Conservation (phyloP, 2,329 filamentous ascomycete genomes). For the Elsinoe necatrix region DNA sequence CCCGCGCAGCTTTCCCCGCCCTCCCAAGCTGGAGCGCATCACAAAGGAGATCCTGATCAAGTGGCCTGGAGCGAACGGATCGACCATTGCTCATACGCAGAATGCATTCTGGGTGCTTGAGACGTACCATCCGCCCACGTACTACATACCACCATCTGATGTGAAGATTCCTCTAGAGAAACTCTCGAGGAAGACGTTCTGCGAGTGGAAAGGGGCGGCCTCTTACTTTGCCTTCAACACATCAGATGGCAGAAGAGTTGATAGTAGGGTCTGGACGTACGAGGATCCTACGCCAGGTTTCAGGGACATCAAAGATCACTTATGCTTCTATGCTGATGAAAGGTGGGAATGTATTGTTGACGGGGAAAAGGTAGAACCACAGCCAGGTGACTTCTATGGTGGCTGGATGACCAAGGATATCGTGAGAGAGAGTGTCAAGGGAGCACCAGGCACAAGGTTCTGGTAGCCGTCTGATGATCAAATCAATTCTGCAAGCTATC, state of each 20-base stretch:
- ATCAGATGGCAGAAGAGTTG: conserved; percentile 36
- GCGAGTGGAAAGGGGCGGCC: conserved; percentile 54
- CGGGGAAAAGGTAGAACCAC: conserved; percentile 50
- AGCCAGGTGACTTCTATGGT: conserved; percentile 56
- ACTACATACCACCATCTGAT: conserved; percentile 49
- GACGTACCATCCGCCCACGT: conserved; percentile 55
- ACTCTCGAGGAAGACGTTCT: conserved; percentile 43
- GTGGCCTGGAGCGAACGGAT: conserved; percentile 45
- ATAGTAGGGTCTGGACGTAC: conserved; percentile 53
- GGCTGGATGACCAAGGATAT: conserved; percentile 57
- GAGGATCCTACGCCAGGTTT: conserved; percentile 46
- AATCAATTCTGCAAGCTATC: neutral
- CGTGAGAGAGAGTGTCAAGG: conserved; percentile 42
- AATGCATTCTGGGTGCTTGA: conserved; percentile 55
- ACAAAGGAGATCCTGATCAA: conserved; percentile 37
- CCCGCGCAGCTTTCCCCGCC: conserved; percentile 51
- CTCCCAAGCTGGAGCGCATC: conserved; percentile 40
- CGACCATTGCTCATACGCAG: conserved; percentile 50
- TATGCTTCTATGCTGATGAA: conserved; percentile 53
- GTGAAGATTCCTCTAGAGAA: conserved; percentile 41
- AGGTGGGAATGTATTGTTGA: conserved; percentile 54
- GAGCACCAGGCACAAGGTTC: conserved; percentile 34
- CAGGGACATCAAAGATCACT: conserved; percentile 45
- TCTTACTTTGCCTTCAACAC: conserved; percentile 48
- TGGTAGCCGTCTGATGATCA: conserved; percentile 21